Percentiles rank a stretch among this genome's conserved stretches.
Evolutionary conservation across 441 rosid species (phyloP).

Genomic region (Corymbia citriodora): DNA sequence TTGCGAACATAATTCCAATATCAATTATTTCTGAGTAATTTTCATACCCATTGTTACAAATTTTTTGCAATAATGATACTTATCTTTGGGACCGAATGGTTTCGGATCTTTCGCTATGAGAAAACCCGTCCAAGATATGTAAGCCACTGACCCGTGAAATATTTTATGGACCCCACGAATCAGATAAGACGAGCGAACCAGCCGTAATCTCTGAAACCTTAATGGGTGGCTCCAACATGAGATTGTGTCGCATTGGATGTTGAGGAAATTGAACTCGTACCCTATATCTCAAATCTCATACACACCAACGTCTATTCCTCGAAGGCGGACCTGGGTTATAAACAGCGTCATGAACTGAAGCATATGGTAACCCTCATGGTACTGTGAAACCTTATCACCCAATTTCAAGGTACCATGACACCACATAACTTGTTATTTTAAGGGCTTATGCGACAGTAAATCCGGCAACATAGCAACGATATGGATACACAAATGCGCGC

Average conservation of each 20-base stretch:
- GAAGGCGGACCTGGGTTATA: neutral
- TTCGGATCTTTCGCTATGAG: neutral
- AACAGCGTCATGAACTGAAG: neutral
- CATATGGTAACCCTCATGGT: neutral
- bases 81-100: too few species aligned
- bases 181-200: neutral
- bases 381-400: neutral
- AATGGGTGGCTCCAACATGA: neutral
- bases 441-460: neutral
- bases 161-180: neutral
- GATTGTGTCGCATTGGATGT: neutral
- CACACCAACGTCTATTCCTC: neutral
- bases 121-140: neutral
- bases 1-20: neutral
- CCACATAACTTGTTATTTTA: neutral
- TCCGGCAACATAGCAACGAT: rapidly evolving
- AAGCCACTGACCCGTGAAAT: neutral
- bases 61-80: too few species aligned
- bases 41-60: too few species aligned
- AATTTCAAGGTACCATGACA: rapidly evolving
- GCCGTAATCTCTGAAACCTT: neutral
- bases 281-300: neutral
- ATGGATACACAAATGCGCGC: neutral
- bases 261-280: neutral
- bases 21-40: too few species aligned